These are phyloP conservation scores for Venturiaceae sp. DNA, from an alignment of 2,329 filamentous ascomycete genomes.

Conservation along the genomic window DNA sequence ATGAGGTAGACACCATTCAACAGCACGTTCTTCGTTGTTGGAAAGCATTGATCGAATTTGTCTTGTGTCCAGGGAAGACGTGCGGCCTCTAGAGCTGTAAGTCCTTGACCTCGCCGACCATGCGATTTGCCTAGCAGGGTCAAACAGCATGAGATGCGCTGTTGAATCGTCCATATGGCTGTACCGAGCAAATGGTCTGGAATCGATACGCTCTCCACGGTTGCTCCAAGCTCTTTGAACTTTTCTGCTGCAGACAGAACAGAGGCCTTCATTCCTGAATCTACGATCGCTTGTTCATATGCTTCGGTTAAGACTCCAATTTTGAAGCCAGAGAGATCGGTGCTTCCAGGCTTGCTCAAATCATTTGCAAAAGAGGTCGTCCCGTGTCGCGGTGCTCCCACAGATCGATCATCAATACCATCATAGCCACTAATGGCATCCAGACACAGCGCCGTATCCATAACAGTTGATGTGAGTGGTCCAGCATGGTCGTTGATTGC, in stretches of 20 bases:
- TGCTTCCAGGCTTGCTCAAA: conserved; percentile 8
- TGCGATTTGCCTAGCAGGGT: conserved; percentile 31
- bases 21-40: conserved; percentile 39
- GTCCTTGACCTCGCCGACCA: conserved; percentile 30
- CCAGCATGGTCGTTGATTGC: conserved; percentile 34
- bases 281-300: conserved; percentile 19
- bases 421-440: conserved; percentile 22
- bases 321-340: conserved; percentile 15
- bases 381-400: conserved; percentile 18
- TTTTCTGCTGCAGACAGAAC: conserved; percentile 31
- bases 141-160: conserved; percentile 17
- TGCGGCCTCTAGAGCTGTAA: conserved; percentile 39
- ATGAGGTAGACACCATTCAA: conserved; percentile 31
- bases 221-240: conserved; percentile 37
- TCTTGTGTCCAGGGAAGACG: conserved; percentile 38
- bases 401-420: conserved; percentile 20
- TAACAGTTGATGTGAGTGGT: conserved; percentile 18
- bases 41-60: conserved; percentile 37
- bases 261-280: conserved; percentile 26
- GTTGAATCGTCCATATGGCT: conserved; percentile 35
- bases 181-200: conserved; percentile 31
- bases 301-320: conserved; percentile 19
- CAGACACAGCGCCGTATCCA: conserved; percentile 17
- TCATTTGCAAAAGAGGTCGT: conserved; percentile 13
- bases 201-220: conserved; percentile 35